These are phyloP conservation scores for Akanthomyces muscarius DNA, from an alignment of 2,329 filamentous ascomycete species.

Conservation along the genomic window DNA sequence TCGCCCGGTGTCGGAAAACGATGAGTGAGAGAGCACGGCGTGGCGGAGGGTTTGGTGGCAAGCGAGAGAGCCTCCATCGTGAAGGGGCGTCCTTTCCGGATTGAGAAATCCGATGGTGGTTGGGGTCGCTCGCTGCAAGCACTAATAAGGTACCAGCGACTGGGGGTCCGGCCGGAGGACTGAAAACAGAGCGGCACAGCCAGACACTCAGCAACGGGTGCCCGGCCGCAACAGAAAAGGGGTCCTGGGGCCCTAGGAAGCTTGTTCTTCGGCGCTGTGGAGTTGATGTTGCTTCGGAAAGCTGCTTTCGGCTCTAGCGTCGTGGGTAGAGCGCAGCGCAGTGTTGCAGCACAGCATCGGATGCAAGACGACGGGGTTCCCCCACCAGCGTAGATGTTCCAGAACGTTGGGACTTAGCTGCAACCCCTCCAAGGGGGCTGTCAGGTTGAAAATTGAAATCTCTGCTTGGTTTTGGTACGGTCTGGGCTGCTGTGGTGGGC, in stretches of 20 bases:
- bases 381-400: constrained; percentile 8
- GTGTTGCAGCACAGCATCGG: constrained; percentile 1
- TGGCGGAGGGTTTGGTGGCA: constrained; percentile 5
- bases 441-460: neutral
- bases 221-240: neutral
- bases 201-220: neutral
- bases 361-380: constrained; percentile 5
- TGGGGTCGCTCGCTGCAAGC: constrained; percentile 8
- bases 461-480: neutral
- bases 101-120: constrained; percentile 20
- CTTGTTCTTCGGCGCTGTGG: constrained; percentile 7
- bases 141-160: neutral
- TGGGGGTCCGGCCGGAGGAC: neutral
- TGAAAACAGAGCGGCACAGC: neutral
- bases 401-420: constrained; percentile 3
- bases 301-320: constrained; percentile 15
- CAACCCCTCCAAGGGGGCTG: neutral
- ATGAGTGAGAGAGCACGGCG: neutral
- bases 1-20: neutral
- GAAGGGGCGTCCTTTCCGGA: constrained; percentile 20
- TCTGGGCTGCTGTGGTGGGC: neutral
- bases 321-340: neutral
- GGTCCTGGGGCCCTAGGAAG: constrained; percentile 10
- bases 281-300: constrained; percentile 12
- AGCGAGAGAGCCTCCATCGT: constrained; percentile 17